A percentile compares a stretch with the other conserved stretches of the same genome.
phyloP scores from a whole-genome alignment of 108 stramenopile genomes.

The Epipyxis sp. region DNA sequence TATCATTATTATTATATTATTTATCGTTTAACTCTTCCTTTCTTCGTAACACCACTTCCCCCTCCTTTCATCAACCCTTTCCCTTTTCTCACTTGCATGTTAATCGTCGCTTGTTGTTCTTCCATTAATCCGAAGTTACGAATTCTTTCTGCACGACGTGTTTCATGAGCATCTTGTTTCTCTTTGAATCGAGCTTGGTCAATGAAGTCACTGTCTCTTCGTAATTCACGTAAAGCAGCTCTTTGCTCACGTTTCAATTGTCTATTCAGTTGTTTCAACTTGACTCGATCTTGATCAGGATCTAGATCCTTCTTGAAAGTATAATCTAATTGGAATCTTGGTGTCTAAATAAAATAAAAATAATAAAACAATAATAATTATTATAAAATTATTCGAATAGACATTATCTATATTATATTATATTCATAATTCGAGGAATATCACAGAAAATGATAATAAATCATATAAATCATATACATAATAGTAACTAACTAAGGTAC shows the following conservation, averaged over 20 bases:
- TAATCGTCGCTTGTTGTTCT: slow-evolving; percentile 80
- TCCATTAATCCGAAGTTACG: slow-evolving; percentile 87
- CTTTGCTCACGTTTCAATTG: slow-evolving; percentile 92
- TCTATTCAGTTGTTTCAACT: slow-evolving; percentile 75
- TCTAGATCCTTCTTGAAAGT: slow-evolving; percentile 70
- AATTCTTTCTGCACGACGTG: slow-evolving; percentile 67
- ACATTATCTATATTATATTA: no score
- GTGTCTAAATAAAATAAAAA: no score
- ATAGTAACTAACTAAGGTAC: no score
- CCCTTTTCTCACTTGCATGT: slow-evolving; percentile 76
- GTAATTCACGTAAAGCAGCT: slow-evolving; percentile 81
- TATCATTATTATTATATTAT: neutral
- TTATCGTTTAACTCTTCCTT: slow-evolving; percentile 1
- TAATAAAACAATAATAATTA: no score
- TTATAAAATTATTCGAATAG: no score
- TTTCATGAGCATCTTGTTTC: slow-evolving; percentile 54
- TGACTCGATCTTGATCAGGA: slow-evolving; percentile 72
- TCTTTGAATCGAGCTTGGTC: slow-evolving; percentile 73
- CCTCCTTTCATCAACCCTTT: slow-evolving; percentile 63
- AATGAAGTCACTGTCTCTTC: slow-evolving; percentile 73
- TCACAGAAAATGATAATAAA: no score
- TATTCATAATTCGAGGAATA: no score
- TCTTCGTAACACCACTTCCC: slow-evolving; percentile 71
- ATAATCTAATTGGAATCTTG: slow-evolving; percentile 40
- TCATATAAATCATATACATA: no score